Conservation (phyloP, 177 flowering plant species). For the Tripterygium wilfordii region DNA sequence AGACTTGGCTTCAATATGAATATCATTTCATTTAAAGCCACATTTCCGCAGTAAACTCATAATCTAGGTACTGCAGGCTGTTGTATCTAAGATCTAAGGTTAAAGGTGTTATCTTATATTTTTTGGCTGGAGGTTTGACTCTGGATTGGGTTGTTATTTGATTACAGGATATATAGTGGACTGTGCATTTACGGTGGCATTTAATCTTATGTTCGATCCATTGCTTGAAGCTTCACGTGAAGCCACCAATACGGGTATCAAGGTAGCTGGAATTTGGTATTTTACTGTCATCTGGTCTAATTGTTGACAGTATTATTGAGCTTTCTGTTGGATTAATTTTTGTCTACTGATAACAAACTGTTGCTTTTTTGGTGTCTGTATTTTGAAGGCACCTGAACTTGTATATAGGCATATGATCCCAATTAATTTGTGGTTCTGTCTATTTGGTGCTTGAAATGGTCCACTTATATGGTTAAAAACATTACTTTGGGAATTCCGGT, state of each 20-base stretch:
- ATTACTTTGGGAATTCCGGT: too few relatives aligned
- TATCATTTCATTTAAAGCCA: conserved; percentile 98
- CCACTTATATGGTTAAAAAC: too few relatives aligned
- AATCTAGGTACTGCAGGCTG: not conserved
- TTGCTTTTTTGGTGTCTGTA: too few relatives aligned
- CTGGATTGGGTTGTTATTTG: not conserved
- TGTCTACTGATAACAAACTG: too few relatives aligned
- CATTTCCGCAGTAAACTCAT: conserved; percentile 77
- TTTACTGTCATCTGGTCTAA: too few relatives aligned
- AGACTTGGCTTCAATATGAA: conserved; percentile 95
- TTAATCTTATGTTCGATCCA: conserved; percentile 96
- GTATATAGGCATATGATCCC: too few relatives aligned
- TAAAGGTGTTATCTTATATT: too few relatives aligned
- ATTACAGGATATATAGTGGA: conserved; percentile 84
- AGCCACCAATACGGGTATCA: conserved; percentile 94
- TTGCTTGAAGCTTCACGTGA: conserved; percentile 92
- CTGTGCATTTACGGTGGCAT: conserved; percentile 96
- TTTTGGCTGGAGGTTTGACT: not conserved
- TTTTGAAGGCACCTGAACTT: too few relatives aligned
- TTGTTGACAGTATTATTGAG: too few relatives aligned
- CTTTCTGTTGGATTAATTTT: conserved; percentile 25
- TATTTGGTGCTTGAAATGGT: too few relatives aligned
- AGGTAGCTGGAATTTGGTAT: conserved; percentile 56
- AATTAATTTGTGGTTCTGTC: too few relatives aligned
- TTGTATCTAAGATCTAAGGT: too few relatives aligned